Conservation (phyloP, 148 eudicot species). For the Beta vulgaris region DNA sequence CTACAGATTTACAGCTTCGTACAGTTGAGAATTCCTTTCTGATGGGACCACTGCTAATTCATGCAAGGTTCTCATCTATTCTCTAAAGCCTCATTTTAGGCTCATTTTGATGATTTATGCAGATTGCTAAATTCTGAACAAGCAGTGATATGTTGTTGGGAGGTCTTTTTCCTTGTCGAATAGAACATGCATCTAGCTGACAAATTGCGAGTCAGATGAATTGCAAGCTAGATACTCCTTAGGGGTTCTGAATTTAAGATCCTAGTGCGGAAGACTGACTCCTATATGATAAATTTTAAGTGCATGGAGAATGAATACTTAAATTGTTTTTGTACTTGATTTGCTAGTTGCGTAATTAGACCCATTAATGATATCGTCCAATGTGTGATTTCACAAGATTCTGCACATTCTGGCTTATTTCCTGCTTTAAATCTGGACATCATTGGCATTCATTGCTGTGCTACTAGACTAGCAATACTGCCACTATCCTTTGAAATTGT, state of each 20-base stretch:
- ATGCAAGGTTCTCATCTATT: slow-evolving; percentile 62
- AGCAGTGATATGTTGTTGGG: not conserved
- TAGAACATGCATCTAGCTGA: not conserved
- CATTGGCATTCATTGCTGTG: not conserved
- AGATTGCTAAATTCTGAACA: not conserved
- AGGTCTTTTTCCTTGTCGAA: not conserved
- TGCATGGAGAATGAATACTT: not conserved
- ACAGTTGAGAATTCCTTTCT: slow-evolving; percentile 70
- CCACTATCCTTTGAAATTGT: not conserved
- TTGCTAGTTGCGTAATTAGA: not conserved
- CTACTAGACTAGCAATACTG: slow-evolving; percentile 8
- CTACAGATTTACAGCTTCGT: slow-evolving; percentile 67
- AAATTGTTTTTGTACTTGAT: not conserved
- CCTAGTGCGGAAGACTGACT: not conserved
- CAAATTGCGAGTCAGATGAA: not conserved
- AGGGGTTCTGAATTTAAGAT: not conserved
- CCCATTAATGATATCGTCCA: not conserved
- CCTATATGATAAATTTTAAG: not conserved
- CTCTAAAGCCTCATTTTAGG: not conserved
- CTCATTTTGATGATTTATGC: not conserved
- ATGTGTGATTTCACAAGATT: not conserved
- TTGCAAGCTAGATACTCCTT: not conserved
- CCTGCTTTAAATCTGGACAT: not conserved
- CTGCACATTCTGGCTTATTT: not conserved
- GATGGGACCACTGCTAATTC: slow-evolving; percentile 83